Conservation (phyloP, 192 early-diverging fungal species). For the Gaertneriomyces sp. region DNA sequence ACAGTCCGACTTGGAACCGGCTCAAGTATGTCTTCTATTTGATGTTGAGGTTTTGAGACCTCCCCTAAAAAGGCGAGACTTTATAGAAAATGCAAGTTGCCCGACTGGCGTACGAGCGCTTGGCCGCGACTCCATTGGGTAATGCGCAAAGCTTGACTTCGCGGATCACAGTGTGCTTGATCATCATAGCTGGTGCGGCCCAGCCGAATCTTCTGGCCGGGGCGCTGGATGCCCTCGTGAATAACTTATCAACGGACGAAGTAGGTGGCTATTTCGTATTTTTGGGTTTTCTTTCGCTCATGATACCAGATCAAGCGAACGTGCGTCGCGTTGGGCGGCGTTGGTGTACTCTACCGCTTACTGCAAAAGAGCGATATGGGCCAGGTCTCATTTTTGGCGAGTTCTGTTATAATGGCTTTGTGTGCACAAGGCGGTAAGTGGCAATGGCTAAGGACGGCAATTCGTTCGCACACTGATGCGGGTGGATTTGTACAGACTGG, state of each 20-base stretch:
- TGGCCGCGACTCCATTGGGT: background rate
- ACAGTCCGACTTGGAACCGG: background rate
- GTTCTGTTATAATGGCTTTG: background rate
- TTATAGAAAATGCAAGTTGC: background rate
- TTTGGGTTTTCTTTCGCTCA: background rate
- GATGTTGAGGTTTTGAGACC: background rate
- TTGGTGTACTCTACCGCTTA: background rate
- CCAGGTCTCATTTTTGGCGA: background rate
- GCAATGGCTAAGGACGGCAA: background rate
- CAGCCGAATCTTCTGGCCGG: background rate
- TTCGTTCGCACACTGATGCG: background rate
- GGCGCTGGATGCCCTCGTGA: background rate
- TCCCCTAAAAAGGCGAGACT: background rate
- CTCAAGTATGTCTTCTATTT: background rate
- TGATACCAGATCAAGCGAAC: background rate
- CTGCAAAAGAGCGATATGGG: background rate
- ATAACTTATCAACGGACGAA: background rate
- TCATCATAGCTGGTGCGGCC: background rate
- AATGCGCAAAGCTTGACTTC: background rate
- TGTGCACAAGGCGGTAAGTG: conserved; percentile 1
- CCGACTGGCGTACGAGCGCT: background rate
- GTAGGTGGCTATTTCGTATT: background rate
- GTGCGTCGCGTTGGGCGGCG: background rate
- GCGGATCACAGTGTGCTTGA: background rate
- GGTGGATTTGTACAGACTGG: background rate